These are phyloP conservation scores for Aurantiochytrium sp. DNA, from an alignment of 108 stramenopile genomes.

Conservation along the genomic window DNA sequence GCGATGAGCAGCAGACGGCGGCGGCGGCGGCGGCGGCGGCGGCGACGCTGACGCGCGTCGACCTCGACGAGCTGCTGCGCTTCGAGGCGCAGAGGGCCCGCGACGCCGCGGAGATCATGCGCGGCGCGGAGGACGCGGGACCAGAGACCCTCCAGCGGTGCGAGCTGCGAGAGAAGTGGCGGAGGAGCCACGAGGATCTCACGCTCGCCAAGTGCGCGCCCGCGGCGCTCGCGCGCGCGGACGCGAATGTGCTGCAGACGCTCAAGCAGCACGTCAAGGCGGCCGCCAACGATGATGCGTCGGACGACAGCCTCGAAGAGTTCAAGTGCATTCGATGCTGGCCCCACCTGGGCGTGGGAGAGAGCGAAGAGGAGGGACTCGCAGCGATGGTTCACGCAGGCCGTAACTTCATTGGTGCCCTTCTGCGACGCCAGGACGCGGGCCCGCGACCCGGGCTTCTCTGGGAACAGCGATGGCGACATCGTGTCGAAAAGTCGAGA, in stretches of 20 bases:
- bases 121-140: neutral
- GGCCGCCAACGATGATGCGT: too few species aligned
- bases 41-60: neutral
- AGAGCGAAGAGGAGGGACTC: neutral
- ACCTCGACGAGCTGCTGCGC: slow-evolving; percentile 19
- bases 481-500: neutral
- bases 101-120: neutral
- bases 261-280: neutral
- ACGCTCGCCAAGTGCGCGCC: neutral
- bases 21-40: too few species aligned
- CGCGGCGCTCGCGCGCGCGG: neutral
- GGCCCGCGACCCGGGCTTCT: neutral
- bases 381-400: neutral
- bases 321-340: neutral
- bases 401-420: neutral
- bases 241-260: neutral
- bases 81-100: neutral
- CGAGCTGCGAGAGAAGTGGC: neutral
- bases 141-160: neutral
- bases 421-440: neutral
- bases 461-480: neutral
- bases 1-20: too few species aligned
- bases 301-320: neutral
- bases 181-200: neutral
- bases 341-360: neutral